Conservation (phyloP, 495 filamentous ascomycete species). For the Entonaema liquescens region DNA sequence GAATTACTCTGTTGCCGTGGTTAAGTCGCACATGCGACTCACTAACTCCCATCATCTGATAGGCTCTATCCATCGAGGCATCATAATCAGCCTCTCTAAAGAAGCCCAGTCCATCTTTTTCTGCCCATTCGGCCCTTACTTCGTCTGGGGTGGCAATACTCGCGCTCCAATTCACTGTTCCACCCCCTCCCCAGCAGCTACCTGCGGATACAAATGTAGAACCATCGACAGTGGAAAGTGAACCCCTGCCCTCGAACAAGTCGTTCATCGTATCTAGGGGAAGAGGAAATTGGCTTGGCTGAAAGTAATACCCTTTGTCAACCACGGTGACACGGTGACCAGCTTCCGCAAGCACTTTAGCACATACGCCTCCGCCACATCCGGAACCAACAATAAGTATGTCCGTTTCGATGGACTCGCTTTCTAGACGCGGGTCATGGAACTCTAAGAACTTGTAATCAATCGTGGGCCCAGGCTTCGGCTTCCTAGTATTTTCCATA, state of each 20-base stretch:
- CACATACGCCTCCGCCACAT: slow-evolving; percentile 77
- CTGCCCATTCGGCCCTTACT: slow-evolving; percentile 78
- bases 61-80: slow-evolving; percentile 66
- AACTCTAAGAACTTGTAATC: slow-evolving; percentile 51
- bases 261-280: slow-evolving; percentile 58
- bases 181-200: slow-evolving; percentile 76
- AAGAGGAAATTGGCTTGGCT: slow-evolving; percentile 71
- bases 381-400: slow-evolving; percentile 79
- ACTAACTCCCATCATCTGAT: slow-evolving; percentile 65
- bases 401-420: slow-evolving; percentile 68
- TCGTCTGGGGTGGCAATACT: slow-evolving; percentile 71
- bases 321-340: slow-evolving; percentile 74
- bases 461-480: slow-evolving; percentile 54
- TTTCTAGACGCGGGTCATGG: slow-evolving; percentile 13
- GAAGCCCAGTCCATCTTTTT: slow-evolving; percentile 64
- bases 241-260: slow-evolving; percentile 62
- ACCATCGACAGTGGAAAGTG: slow-evolving; percentile 63
- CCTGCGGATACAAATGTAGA: slow-evolving; percentile 66
- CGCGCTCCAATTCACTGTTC: slow-evolving; percentile 79
- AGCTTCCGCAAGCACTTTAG: slow-evolving; percentile 76
- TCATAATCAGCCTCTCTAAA: slow-evolving; percentile 74
- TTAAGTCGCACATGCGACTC: slow-evolving; percentile 66
- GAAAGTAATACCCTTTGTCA: slow-evolving; percentile 73
- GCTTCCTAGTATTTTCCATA: background rate
- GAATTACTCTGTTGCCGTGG: slow-evolving; percentile 64